phyloP scores from a whole-genome alignment of 495 filamentous ascomycete species.

The Hypoxylon fragiforme region DNA sequence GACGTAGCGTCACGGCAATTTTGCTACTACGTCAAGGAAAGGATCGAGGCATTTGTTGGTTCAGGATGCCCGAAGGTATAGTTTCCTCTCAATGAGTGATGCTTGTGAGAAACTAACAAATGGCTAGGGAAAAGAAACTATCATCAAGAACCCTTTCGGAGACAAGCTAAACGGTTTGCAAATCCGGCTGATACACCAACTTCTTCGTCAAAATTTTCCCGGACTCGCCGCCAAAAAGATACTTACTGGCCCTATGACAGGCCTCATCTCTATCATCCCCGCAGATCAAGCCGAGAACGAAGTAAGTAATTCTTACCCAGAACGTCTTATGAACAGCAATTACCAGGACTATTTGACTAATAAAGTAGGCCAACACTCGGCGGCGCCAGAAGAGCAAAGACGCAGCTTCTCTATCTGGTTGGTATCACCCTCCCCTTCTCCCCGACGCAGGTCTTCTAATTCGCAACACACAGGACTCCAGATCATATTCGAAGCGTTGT shows the following conservation, averaged over 20 bases:
- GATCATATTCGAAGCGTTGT: slow-evolving; percentile 68
- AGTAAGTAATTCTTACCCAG: background rate
- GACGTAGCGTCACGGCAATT: slow-evolving; percentile 62
- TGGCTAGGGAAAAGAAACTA: slow-evolving; percentile 1
- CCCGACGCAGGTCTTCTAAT: background rate
- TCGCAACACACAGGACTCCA: slow-evolving; percentile 54
- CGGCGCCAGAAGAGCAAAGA: background rate
- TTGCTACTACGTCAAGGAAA: slow-evolving; percentile 49
- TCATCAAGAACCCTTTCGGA: slow-evolving; percentile 11
- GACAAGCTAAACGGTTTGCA: slow-evolving; percentile 49
- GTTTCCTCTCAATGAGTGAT: background rate
- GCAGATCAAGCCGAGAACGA: slow-evolving; percentile 4
- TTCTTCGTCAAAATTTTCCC: slow-evolving; percentile 67
- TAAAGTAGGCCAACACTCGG: slow-evolving; percentile 4
- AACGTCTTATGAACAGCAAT: background rate
- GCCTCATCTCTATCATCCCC: slow-evolving; percentile 2
- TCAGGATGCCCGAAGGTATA: background rate
- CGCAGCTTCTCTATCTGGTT: slow-evolving; percentile 10
- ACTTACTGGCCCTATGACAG: background rate
- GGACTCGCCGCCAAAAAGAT: slow-evolving; percentile 45
- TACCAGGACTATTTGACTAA: slow-evolving; percentile 5
- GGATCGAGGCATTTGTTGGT: slow-evolving; percentile 53
- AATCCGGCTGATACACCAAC: slow-evolving; percentile 68
- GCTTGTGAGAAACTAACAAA: slow-evolving; percentile 2
- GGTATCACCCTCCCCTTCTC: background rate